These are phyloP conservation scores for Beta macrorhiza DNA, from an alignment of 179 eudicot species.

Conservation along the genomic window DNA sequence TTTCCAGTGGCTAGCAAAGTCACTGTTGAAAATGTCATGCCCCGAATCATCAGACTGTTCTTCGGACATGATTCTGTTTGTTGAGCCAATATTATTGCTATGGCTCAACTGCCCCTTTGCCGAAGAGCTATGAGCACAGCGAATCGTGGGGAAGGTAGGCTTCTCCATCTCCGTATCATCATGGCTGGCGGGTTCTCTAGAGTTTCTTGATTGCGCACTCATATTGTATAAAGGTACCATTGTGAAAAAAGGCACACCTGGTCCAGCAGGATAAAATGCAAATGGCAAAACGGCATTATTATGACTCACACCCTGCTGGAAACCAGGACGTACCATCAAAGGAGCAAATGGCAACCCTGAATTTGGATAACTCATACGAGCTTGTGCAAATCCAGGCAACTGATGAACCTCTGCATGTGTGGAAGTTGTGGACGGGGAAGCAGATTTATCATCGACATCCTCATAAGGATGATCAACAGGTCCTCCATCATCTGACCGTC, in stretches of 20 bases:
- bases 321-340: conserved; percentile 35
- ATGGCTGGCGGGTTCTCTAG: conserved; percentile 25
- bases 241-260: conserved; percentile 43
- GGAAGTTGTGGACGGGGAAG: conserved; percentile 29
- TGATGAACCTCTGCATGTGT: conserved; percentile 28
- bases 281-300: conserved; percentile 40
- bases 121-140: conserved; percentile 26
- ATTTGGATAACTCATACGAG: conserved; percentile 35
- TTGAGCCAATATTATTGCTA: conserved; percentile 21
- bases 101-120: conserved; percentile 26
- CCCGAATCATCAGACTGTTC: conserved; percentile 34
- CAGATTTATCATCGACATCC: conserved; percentile 29
- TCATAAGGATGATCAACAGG: conserved; percentile 23
- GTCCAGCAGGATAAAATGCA: conserved; percentile 48
- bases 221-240: conserved; percentile 41
- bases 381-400: conserved; percentile 30
- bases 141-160: conserved; percentile 14
- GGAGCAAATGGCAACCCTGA: conserved; percentile 38
- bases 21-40: conserved; percentile 52
- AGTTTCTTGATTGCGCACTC: conserved; percentile 35
- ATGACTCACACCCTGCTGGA: conserved; percentile 33
- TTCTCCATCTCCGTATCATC: conserved; percentile 18
- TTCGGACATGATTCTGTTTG: conserved; percentile 18
- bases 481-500: conserved; percentile 30
- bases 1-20: conserved; percentile 53